Conservation (phyloP, 2,329 filamentous ascomycete species). For the Hymenoscyphus repandus region DNA sequence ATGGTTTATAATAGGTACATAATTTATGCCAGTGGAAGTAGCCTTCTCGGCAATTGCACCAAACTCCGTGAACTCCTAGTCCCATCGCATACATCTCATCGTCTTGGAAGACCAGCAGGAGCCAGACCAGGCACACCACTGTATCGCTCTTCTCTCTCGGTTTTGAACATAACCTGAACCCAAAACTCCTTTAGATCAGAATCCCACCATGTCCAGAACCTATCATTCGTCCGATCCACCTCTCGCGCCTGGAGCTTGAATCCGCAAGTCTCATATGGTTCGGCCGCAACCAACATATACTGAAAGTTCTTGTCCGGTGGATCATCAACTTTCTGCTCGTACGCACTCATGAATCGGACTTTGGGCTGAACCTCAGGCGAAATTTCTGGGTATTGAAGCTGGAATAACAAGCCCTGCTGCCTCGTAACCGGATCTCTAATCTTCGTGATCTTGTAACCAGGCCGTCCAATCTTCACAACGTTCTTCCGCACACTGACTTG, state of each 20-base stretch:
- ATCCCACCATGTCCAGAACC: constrained; percentile 94
- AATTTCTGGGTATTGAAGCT: constrained; percentile 93
- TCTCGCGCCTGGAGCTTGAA: constrained; percentile 95
- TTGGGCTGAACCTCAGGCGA: constrained; percentile 68
- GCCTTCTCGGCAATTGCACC: no score
- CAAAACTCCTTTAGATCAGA: constrained; percentile 94
- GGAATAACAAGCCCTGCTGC: constrained; percentile 89
- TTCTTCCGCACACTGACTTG: constrained; percentile 65
- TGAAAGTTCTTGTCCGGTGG: constrained; percentile 87
- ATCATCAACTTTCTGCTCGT: constrained; percentile 91
- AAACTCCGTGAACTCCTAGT: neutral
- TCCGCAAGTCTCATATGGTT: constrained; percentile 95
- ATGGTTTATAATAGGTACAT: no score
- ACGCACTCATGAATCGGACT: constrained; percentile 96
- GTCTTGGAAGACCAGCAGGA: constrained; percentile 21
- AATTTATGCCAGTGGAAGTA: no score
- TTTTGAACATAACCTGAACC: constrained; percentile 98
- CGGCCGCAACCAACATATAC: constrained; percentile 89
- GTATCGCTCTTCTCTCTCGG: constrained; percentile 90
- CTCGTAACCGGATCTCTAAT: constrained; percentile 81
- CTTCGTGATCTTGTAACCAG: constrained; percentile 98
- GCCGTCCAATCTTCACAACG: constrained; percentile 88
- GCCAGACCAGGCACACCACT: constrained; percentile 59
- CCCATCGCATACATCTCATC: constrained; percentile 11
- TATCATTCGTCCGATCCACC: constrained; percentile 81